Conservation (phyloP, 352 stramenopile genomes). For the Peronosclerospora sorghi region DNA sequence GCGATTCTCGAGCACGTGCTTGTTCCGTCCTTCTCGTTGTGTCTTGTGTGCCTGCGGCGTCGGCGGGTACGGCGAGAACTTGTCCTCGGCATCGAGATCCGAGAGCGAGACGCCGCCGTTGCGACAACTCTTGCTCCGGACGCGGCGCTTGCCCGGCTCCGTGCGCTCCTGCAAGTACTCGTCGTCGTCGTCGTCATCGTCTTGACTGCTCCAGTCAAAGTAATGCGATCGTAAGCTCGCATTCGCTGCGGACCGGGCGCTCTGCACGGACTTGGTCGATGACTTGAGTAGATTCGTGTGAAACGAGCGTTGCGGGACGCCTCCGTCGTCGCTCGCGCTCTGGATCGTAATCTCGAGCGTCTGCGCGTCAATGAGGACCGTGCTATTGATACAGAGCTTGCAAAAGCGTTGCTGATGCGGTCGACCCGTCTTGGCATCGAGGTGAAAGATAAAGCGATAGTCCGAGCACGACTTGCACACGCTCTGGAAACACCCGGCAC, state of each 20-base stretch:
- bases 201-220: slow-evolving; percentile 28
- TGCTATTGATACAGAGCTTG: slow-evolving; percentile 33
- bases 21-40: slow-evolving; percentile 28
- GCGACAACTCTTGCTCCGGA: slow-evolving; percentile 11
- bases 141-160: slow-evolving; percentile 2
- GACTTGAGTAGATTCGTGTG: slow-evolving; percentile 14
- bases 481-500: slow-evolving; percentile 33
- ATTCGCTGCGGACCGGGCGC: slow-evolving; percentile 16
- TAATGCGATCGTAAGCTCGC: slow-evolving; percentile 26
- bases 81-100: slow-evolving; percentile 20
- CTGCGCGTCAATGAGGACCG: slow-evolving; percentile 18
- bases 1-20: slow-evolving; percentile 19
- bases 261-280: slow-evolving; percentile 2
- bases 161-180: slow-evolving; percentile 21
- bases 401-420: slow-evolving; percentile 34
- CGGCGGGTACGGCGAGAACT: slow-evolving; percentile 25
- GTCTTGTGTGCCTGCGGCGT: slow-evolving; percentile 11
- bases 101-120: slow-evolving; percentile 21
- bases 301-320: too few relatives aligned
- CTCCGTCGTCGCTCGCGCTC: too few relatives aligned
- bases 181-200: slow-evolving; percentile 24
- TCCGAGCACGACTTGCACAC: slow-evolving; percentile 38
- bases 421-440: slow-evolving; percentile 26
- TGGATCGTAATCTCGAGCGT: slow-evolving; percentile 24
- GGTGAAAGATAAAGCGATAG: slow-evolving; percentile 34